Evolutionary conservation across 768 basidiomycete genomes (phyloP).

Genomic region (Lenzites betulinus): DNA sequence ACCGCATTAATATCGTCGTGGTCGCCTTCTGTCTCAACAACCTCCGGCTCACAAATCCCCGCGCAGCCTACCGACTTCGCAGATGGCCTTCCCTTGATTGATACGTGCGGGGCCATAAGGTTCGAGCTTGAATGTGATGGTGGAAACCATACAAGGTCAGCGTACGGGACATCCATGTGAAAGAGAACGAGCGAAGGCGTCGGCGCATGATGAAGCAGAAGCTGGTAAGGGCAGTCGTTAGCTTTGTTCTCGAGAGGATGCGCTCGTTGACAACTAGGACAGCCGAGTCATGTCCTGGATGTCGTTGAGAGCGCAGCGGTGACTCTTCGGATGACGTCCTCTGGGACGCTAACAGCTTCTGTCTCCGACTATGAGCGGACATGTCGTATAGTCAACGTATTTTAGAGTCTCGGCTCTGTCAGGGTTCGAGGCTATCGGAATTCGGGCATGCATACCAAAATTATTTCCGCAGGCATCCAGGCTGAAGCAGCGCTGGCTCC

Average conservation of each 20-base stretch:
- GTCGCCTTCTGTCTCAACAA: neutral
- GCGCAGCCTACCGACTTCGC: neutral
- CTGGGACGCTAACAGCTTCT: neutral
- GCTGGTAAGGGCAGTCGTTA: neutral
- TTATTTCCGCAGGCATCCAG: neutral
- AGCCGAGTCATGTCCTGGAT: neutral
- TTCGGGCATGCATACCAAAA: neutral
- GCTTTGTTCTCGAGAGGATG: neutral
- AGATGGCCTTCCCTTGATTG: neutral
- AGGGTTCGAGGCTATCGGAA: neutral
- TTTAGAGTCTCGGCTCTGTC: neutral
- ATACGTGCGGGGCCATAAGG: neutral
- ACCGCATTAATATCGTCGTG: neutral
- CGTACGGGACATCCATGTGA: neutral
- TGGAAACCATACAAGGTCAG: neutral
- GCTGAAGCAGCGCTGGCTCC: too few species aligned
- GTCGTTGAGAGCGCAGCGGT: neutral
- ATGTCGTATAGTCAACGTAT: neutral
- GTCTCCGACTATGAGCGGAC: neutral
- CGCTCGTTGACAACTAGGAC: neutral
- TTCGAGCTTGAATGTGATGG: neutral
- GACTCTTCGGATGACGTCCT: neutral
- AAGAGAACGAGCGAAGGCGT: neutral
- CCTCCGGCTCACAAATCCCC: neutral
- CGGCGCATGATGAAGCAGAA: neutral